Percentiles rank a stretch among this genome's conserved stretches.
Conservation (phyloP, 2,329 filamentous ascomycete species). For the Talaromyces rugulosus region DNA sequence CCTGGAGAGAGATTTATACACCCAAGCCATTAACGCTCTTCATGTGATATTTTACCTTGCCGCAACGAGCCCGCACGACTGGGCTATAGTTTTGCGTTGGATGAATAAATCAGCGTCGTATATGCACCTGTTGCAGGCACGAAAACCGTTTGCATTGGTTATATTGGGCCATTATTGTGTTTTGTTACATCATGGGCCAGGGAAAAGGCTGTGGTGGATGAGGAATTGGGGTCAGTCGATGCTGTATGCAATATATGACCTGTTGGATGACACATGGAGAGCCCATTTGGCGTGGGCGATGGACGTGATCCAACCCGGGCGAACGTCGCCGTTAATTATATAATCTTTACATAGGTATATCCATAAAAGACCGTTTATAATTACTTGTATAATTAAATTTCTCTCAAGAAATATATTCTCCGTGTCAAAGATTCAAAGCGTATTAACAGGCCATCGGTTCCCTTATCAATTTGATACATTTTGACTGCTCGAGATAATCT, state of each 20-base stretch:
- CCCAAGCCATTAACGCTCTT: not conserved
- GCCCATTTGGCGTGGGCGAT: not conserved
- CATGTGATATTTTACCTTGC: not conserved
- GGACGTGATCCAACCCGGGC: not conserved
- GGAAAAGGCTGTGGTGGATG: not conserved
- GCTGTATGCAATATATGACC: not conserved
- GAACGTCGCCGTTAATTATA: not conserved
- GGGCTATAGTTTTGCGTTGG: not conserved
- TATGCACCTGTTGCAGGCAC: not conserved
- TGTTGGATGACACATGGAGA: not conserved
- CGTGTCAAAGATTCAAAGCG: not conserved
- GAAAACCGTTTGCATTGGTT: not conserved
- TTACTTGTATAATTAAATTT: too few relatives aligned
- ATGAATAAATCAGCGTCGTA: not conserved
- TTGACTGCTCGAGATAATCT: constrained; percentile 11
- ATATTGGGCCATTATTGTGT: not conserved
- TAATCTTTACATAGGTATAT: not conserved
- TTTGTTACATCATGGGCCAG: not conserved
- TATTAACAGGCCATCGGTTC: not conserved
- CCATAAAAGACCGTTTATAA: not conserved
- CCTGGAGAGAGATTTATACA: not conserved
- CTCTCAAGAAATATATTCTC: too few relatives aligned
- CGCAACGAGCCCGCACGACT: not conserved
- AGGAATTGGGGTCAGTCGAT: not conserved
- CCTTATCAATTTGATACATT: not conserved